Percentiles rank a stretch among this genome's conserved stretches.
Conservation (phyloP, 805 yeast species). For the Helenozyma baotianmanensis region DNA sequence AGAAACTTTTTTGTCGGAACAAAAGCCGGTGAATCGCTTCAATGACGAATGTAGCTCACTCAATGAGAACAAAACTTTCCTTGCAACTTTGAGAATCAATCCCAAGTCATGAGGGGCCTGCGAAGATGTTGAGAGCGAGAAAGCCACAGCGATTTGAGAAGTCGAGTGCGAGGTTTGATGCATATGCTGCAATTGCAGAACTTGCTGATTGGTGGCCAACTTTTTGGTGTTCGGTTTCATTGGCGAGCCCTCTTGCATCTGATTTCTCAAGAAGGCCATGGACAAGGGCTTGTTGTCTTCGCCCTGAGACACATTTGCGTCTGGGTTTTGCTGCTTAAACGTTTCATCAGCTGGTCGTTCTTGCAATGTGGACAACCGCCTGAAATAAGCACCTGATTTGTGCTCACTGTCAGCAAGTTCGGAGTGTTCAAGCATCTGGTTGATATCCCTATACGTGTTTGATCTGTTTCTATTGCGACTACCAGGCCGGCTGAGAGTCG, state of each 20-base stretch:
- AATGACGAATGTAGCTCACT: slow-evolving; percentile 62
- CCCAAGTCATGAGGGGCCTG: slow-evolving; percentile 13
- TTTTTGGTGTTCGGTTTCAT: background rate
- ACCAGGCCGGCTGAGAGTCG: slow-evolving; percentile 7
- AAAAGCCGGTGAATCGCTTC: slow-evolving; percentile 53
- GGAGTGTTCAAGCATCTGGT: slow-evolving; percentile 31
- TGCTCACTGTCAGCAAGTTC: slow-evolving; percentile 41
- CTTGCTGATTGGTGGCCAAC: background rate
- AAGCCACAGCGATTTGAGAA: no score
- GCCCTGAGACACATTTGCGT: no score
- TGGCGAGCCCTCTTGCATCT: no score
- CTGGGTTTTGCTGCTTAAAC: background rate
- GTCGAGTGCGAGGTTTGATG: no score
- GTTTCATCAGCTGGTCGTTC: slow-evolving; percentile 40
- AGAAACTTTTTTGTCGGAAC: slow-evolving; percentile 51
- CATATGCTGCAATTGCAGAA: no score
- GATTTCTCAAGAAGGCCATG: no score
- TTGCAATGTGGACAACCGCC: slow-evolving; percentile 59
- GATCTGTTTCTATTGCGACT: slow-evolving; percentile 28
- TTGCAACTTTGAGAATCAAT: slow-evolving; percentile 41
- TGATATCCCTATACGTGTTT: slow-evolving; percentile 33
- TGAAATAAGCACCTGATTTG: slow-evolving; percentile 59
- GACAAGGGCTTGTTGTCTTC: no score
- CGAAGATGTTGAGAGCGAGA: background rate
- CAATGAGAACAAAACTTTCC: slow-evolving; percentile 58